These are phyloP conservation scores for Pichia paraexigua DNA, from an alignment of 805 yeast species.

Conservation along the genomic window DNA sequence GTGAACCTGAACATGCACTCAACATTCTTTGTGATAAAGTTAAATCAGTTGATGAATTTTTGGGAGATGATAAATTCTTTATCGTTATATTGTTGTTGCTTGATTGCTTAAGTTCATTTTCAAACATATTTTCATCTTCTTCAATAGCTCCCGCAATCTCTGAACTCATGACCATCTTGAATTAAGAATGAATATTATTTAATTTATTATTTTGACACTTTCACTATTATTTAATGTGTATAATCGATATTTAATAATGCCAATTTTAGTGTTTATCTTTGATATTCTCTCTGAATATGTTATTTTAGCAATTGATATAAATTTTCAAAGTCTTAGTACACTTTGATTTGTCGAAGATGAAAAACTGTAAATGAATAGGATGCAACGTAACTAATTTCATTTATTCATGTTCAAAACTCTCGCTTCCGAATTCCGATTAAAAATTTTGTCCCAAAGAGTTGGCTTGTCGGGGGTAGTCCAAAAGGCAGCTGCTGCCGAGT, in stretches of 20 bases:
- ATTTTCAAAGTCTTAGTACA: neutral
- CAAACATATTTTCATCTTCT: constrained; percentile 22
- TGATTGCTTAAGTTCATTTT: neutral
- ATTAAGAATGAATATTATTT: neutral
- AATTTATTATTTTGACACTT: no score
- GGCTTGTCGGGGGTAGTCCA: no score
- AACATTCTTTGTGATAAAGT: constrained; percentile 58
- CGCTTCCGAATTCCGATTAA: neutral
- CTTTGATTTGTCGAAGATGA: neutral
- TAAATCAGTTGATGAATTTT: constrained; percentile 27
- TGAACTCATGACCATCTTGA: constrained; percentile 31
- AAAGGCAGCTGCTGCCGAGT: neutral
- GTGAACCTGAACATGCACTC: constrained; percentile 71
- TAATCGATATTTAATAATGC: neutral
- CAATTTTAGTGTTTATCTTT: neutral
- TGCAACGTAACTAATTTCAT: no score
- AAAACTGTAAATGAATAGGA: no score
- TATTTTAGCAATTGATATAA: neutral
- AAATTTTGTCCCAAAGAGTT: neutral
- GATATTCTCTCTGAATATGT: neutral
- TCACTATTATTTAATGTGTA: no score
- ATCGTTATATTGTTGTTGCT: neutral
- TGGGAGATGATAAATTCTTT: neutral
- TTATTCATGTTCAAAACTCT: neutral
- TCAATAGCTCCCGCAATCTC: constrained; percentile 35